Base-by-base conservation (phyloP, 305 asterid species). In the Fraxinus floribunda region DNA sequence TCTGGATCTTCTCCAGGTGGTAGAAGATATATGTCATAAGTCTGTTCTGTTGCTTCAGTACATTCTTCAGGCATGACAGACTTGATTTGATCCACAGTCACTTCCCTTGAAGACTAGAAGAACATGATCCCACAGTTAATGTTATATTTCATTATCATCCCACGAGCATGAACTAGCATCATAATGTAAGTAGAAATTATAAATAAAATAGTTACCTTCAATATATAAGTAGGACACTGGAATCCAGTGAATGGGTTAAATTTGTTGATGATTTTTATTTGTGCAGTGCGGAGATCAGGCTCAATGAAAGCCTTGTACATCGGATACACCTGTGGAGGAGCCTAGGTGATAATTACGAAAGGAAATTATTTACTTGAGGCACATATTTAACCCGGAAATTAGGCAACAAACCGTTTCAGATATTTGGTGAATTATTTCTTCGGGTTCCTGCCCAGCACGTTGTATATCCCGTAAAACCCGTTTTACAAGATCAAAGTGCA, bases 1-100 rank as follows among this genome's bases (percentile, higher is more conserved):
- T 97, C 98, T 39, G 99, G 94, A 90, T 97, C 99, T 88, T 97
- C 99, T 75, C 99, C 99, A 68, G 99, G 99, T 71, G 99, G 99
- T 74, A 97, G 87, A 88, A 97, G 99, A 88, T 90, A 97, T 77
- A 97, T 97, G 89, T 97, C 99, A 39, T 95, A 95, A 57, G 96
- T 97, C 85, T 93, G 91, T 85, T 97, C 99, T 1, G 87, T 89
- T 80, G 90, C 81, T 86, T 95, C 98, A 74, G 88, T 49, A 44
- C 87, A 91, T 73, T 89, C 99, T 83, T 92, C 94, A 24, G 93
- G 83, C 88, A 97, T 84, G 85, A 88, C 89, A 76, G 92, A 83
- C 89, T 91, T 97, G 91, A 93, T 89, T 86, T 92, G 90, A 86
- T 93, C 97, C 74, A 35, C 91, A 0, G 90, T 83, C 81, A 95